phyloP scores from a whole-genome alignment of 176 grass and related monocot genomes.

The Bromus sterilis region DNA sequence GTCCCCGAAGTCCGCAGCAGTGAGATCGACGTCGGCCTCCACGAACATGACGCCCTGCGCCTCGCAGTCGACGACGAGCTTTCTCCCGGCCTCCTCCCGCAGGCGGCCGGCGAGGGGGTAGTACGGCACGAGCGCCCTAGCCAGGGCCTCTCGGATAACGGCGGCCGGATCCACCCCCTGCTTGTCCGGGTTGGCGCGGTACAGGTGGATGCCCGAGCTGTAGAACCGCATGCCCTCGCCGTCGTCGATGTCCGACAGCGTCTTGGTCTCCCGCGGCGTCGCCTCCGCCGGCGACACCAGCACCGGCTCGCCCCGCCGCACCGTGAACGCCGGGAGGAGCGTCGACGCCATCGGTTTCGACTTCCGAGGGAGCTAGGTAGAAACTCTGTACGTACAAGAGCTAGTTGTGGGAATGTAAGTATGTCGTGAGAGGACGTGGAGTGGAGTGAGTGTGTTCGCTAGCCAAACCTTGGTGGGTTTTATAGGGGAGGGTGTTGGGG shows the following conservation, averaged over 20 bases:
- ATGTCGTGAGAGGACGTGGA: background rate
- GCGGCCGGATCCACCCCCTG: conserved; percentile 13
- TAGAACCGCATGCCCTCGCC: conserved; percentile 53
- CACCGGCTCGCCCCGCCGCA: conserved; percentile 31
- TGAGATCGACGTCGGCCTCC: conserved; percentile 55
- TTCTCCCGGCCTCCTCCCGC: conserved; percentile 24
- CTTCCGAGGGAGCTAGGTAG: background rate
- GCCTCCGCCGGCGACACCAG: conserved; percentile 28
- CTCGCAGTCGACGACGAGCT: conserved; percentile 59
- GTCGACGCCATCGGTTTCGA: background rate
- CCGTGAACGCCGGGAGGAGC: conserved; percentile 34
- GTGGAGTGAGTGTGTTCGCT: background rate
- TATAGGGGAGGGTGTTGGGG: background rate
- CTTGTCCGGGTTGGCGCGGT: conserved; percentile 31
- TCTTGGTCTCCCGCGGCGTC: conserved; percentile 48
- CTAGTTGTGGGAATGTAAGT: background rate
- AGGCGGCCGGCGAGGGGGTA: conserved; percentile 64
- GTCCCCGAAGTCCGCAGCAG: conserved; percentile 40
- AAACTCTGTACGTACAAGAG: too few species aligned
- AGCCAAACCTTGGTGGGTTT: background rate
- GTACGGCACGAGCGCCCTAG: conserved; percentile 57
- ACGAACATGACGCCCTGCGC: conserved; percentile 63
- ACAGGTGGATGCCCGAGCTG: conserved; percentile 43
- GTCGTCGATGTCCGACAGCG: conserved; percentile 66
- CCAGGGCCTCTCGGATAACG: conserved; percentile 50